Evolutionary conservation across 73 alveolate genomes (phyloP).

Genomic region (Effrenium voratum): DNA sequence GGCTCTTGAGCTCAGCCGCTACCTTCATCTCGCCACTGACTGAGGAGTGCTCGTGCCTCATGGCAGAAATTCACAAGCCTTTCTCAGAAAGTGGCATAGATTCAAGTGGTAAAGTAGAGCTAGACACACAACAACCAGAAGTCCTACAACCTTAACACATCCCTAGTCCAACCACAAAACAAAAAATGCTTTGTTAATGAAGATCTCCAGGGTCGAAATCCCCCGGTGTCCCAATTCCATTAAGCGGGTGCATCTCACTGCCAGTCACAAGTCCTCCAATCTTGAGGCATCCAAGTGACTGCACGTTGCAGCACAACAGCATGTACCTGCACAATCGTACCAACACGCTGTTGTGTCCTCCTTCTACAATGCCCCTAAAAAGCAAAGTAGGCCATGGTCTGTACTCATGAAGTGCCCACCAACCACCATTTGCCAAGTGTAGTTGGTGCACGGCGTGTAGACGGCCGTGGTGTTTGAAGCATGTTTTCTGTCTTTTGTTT

Average conservation of each 20-base stretch:
- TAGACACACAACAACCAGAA: background rate
- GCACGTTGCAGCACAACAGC: conserved; percentile 87
- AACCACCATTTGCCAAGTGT: background rate
- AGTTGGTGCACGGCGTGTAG: background rate
- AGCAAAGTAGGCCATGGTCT: background rate
- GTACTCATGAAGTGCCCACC: background rate
- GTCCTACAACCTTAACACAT: background rate
- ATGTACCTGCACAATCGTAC: conserved; percentile 1
- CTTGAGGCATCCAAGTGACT: conserved; percentile 6
- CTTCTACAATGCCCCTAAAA: too few relatives aligned
- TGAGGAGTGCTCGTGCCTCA: conserved; percentile 81
- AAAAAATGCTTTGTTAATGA: background rate
- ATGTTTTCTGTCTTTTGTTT: too few relatives aligned
- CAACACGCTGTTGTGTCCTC: background rate
- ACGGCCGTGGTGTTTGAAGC: too few relatives aligned
- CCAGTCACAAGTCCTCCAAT: background rate
- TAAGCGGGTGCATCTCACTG: background rate
- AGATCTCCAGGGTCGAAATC: background rate
- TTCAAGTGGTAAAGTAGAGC: background rate
- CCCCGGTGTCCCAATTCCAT: background rate
- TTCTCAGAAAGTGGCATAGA: background rate
- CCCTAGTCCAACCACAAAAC: background rate
- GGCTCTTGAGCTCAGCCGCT: background rate
- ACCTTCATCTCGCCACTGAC: conserved; percentile 92
- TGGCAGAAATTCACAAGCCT: too few relatives aligned